A percentile compares a stretch with the other conserved stretches of the same genome.
Conservation (phyloP, 441 rosid genomes). For the Arabidopsis hybrid region DNA sequence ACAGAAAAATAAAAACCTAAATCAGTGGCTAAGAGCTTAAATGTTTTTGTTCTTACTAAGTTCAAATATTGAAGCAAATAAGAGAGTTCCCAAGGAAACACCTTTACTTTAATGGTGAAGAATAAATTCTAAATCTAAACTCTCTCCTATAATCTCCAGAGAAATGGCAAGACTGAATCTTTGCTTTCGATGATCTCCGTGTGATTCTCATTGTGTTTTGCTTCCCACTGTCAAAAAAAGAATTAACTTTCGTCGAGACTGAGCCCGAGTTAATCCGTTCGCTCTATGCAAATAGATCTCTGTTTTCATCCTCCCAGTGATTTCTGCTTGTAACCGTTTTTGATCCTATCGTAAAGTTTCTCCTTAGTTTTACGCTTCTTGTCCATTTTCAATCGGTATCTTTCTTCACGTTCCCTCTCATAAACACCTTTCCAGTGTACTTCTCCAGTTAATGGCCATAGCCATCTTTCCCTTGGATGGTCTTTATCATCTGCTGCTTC, state of each 20-base stretch:
- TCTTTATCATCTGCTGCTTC: constrained; percentile 97
- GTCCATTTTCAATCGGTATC: constrained; percentile 92
- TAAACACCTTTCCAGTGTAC: constrained; percentile 98
- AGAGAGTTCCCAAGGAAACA: constrained; percentile 7
- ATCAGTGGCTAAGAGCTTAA: constrained; percentile 25
- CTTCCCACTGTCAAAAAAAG: constrained; percentile 28
- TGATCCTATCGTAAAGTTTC: constrained; percentile 73
- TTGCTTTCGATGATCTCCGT: constrained; percentile 24
- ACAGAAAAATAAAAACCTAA: constrained; percentile 15
- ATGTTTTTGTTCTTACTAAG: constrained; percentile 24
- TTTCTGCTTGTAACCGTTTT: constrained; percentile 81
- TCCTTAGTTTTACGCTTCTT: constrained; percentile 91
- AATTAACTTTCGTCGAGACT: constrained; percentile 22
- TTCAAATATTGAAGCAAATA: constrained; percentile 21
- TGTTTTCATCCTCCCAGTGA: constrained; percentile 68
- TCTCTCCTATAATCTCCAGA: constrained; percentile 38
- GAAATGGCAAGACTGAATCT: constrained; percentile 29
- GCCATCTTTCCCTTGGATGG: constrained; percentile 76
- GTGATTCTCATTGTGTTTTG: constrained; percentile 16
- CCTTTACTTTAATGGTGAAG: constrained; percentile 30
- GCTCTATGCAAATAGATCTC: not conserved
- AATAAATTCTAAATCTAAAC: constrained; percentile 39
- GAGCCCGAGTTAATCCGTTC: constrained; percentile 14
- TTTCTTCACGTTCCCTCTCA: constrained; percentile 93
- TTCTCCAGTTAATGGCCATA: constrained; percentile 97